Base-by-base conservation (phyloP, 441 rosid genomes). In the Eutrema salsugineum region DNA sequence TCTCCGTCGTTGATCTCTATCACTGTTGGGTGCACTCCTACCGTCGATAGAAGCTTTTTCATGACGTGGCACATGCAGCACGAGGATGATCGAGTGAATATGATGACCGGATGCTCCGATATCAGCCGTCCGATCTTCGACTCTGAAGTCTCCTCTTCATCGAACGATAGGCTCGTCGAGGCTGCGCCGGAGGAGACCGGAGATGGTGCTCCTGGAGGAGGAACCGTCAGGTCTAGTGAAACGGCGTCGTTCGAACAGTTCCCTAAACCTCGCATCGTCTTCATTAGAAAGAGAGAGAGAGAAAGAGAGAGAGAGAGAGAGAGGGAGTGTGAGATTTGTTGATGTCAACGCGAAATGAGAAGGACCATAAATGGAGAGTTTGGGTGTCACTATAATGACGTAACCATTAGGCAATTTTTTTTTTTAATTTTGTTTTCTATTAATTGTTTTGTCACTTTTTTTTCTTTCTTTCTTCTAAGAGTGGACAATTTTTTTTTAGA, bases 21-120 rank as follows among this genome's bases (percentile, higher is more conserved):
- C 73, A 93, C 96, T 19, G 98, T 83, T 12, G 98, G 98, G 42
- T 89, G 86, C 53, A 89, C 98, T 4, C 96, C 97, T 60, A 94
- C 82, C 71, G 84, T 80, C 50, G 86, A 81, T 14, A 91, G 79
- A 57, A 91, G 91, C 62, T 86, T 88, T 77, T 84, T 87, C 96
- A 94, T 93, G 75, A 85, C 96, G 78, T 91, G 98, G 80, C 98
- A 89, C 97, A 93, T 93, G 90, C 89, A 93, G 68, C 94, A 93
- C 0, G 97, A 85, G 7, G 96, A 81, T n/a, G 89, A 82, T n/a
- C 58, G 36, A 64, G 93, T 89, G 87, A 93, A 91, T 69, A 91
- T 93, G 78, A 93, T 84, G 8, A 93, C 98, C 0, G 96, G 97
- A 76, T 93, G 91, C 82, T 93, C 98, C 5, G 94, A 75, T 56